Conservation (phyloP, 352 stramenopile genomes). For the Globisporangium nunn region DNA sequence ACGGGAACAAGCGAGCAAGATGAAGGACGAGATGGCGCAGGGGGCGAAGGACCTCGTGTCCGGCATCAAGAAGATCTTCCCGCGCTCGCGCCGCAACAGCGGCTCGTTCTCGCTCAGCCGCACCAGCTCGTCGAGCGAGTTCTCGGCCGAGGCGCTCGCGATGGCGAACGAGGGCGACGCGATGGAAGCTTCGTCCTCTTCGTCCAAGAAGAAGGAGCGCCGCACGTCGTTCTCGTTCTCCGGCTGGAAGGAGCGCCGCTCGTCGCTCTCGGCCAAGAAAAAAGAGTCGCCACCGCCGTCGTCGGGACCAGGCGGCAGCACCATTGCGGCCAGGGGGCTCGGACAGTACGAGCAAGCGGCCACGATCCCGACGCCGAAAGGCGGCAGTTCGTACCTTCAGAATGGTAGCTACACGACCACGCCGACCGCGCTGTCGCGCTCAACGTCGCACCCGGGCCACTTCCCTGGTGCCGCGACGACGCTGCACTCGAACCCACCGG, state of each 20-base stretch:
- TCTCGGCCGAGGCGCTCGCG: constrained; percentile 31
- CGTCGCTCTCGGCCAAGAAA: constrained; percentile 19
- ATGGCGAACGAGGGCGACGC: constrained; percentile 16
- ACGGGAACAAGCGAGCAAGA: background rate
- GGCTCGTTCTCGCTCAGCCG: constrained; percentile 42
- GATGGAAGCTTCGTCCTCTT: no score
- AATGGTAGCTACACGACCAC: constrained; percentile 5
- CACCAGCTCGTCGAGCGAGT: constrained; percentile 13
- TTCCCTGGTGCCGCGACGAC: background rate
- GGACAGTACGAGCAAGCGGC: background rate
- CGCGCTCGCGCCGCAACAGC: constrained; percentile 35
- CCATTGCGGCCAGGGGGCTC: background rate
- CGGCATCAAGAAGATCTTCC: constrained; percentile 77
- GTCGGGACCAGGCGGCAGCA: background rate
- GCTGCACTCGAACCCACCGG: background rate
- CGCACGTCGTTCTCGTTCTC: constrained; percentile 50
- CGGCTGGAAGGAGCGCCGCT: constrained; percentile 33
- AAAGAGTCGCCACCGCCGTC: constrained; percentile 3
- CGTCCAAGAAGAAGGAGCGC: constrained; percentile 35
- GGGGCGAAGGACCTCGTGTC: constrained; percentile 75
- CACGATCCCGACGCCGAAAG: constrained; percentile 7
- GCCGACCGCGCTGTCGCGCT: constrained; percentile 9
- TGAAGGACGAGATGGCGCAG: constrained; percentile 42
- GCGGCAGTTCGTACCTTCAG: constrained; percentile 6
- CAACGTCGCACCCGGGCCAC: constrained; percentile 8